Evolutionary conservation across 2,329 filamentous ascomycete genomes (phyloP), one percentile per base, ranked within the genome.

Genomic region (Cercospora sesami): DNA sequence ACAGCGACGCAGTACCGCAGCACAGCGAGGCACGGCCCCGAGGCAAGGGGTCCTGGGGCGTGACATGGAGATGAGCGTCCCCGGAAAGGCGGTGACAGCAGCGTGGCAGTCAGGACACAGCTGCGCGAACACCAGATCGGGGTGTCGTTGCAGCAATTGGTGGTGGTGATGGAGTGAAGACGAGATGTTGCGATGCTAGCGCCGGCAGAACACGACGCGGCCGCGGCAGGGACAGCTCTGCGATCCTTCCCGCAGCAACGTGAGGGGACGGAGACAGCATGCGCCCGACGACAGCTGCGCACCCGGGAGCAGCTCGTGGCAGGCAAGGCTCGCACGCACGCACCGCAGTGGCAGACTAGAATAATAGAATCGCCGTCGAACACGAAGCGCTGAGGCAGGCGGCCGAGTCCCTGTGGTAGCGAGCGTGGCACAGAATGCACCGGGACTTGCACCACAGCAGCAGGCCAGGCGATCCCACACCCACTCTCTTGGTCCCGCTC

Each of bases 11-110:
- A 39, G 45, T 30, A 45, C 42, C 55, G 26, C 65, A 39, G 60
- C 58, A 36, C 53, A 42, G 28, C 61, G 55, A 31, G 61, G 55
- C 66, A 60, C 33, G 51, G 62, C 21, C 45, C 21, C 45, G n/a
- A 68, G 63, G 63, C 63, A 31, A 51, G 55, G 53, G 63, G 33
- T 16, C 45, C 42, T 28, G 65, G 55, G 61, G 36, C 65, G 61
- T 59, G 59, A 31, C 58, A 45, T 55, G 42, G 31, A 31, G 42
- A 63, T 28, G 67, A 64, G 65, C 64, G 67, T 64, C 66, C 66
- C 67, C 61, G 65, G 65, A 69, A 69, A 68, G 69, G 71, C 73
- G 71, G 69, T 75, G 73, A 75, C 73, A 74, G 72, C 67, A 74
- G 72, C 72, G 70, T 75, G 73, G 73, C 72, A 70, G 73, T 69